phyloP scores from a whole-genome alignment of 805 yeast genomes.

The Teunomyces panamensis region DNA sequence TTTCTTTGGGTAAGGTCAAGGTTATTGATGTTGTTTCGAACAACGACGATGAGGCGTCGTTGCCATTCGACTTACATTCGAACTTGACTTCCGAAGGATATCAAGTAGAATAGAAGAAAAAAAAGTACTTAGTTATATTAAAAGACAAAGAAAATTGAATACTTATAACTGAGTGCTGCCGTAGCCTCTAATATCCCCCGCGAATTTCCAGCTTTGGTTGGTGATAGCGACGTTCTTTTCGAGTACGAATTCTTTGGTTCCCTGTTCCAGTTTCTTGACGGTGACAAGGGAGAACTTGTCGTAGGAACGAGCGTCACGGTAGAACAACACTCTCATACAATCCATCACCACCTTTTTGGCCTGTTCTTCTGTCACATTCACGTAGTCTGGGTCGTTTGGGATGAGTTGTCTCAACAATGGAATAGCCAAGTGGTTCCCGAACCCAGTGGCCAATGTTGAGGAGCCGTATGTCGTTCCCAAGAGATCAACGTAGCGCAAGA shows the following conservation, averaged over 20 bases:
- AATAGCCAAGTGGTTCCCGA: constrained; percentile 91
- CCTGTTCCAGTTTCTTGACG: constrained; percentile 46
- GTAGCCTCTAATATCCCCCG: constrained; percentile 83
- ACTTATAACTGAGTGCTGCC: constrained; percentile 60
- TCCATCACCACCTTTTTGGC: constrained; percentile 78
- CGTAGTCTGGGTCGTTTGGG: constrained; percentile 74
- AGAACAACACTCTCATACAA: constrained; percentile 90
- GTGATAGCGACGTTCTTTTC: constrained; percentile 67
- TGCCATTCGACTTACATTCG: constrained; percentile 68
- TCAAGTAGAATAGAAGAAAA: constrained; percentile 28
- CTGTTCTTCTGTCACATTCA: constrained; percentile 63
- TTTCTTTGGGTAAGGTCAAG: constrained; percentile 62
- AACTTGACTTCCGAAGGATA: constrained; percentile 59
- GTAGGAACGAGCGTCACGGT: constrained; percentile 93
- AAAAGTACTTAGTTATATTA: background rate
- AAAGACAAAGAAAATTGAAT: background rate
- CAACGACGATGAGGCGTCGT: constrained; percentile 50
- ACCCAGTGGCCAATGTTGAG: constrained; percentile 91
- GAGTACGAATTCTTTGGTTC: constrained; percentile 49
- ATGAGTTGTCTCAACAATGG: constrained; percentile 86
- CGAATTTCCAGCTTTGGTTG: constrained; percentile 87
- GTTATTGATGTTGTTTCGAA: constrained; percentile 56
- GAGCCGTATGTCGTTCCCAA: constrained; percentile 89
- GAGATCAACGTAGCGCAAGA: constrained; percentile 82
- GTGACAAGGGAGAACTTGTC: constrained; percentile 83